Evolutionary conservation across 352 stramenopile genomes (phyloP).

Genomic region (Pythium aphanidermatum): DNA sequence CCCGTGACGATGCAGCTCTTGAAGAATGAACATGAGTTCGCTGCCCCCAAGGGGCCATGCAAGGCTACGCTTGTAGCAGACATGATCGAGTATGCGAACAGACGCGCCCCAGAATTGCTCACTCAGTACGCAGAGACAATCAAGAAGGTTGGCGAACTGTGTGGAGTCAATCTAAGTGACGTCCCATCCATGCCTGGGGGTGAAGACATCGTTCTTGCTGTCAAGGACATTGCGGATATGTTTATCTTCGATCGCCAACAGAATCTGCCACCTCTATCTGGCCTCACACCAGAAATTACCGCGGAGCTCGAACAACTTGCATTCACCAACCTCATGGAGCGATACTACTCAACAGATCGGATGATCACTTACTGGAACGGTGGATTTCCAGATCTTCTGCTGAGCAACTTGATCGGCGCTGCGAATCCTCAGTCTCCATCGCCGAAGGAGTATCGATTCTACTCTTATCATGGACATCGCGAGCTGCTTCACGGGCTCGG

Average conservation of each 20-base stretch:
- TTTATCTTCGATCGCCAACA: slow-evolving; percentile 78
- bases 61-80: slow-evolving; percentile 40
- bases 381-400: slow-evolving; percentile 60
- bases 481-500: slow-evolving; percentile 70
- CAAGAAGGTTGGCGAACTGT: slow-evolving; percentile 43
- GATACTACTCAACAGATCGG: slow-evolving; percentile 75
- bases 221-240: slow-evolving; percentile 83
- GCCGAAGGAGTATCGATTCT: slow-evolving; percentile 57
- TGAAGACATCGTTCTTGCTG: slow-evolving; percentile 67
- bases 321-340: slow-evolving; percentile 82
- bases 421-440: slow-evolving; percentile 46
- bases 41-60: slow-evolving; percentile 74
- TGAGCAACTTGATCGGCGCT: slow-evolving; percentile 50
- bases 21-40: slow-evolving; percentile 81
- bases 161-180: slow-evolving; percentile 48
- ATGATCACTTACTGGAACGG: slow-evolving; percentile 82
- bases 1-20: slow-evolving; percentile 83
- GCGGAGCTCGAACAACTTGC: slow-evolving; percentile 55
- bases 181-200: slow-evolving; percentile 49
- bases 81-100: slow-evolving; percentile 47
- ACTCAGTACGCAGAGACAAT: slow-evolving; percentile 48
- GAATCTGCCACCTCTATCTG: slow-evolving; percentile 37
- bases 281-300: slow-evolving; percentile 48
- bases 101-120: slow-evolving; percentile 51
- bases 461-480: slow-evolving; percentile 77